phyloP scores from a whole-genome alignment of 768 basidiomycete genomes.

The Podaxis sp. region DNA sequence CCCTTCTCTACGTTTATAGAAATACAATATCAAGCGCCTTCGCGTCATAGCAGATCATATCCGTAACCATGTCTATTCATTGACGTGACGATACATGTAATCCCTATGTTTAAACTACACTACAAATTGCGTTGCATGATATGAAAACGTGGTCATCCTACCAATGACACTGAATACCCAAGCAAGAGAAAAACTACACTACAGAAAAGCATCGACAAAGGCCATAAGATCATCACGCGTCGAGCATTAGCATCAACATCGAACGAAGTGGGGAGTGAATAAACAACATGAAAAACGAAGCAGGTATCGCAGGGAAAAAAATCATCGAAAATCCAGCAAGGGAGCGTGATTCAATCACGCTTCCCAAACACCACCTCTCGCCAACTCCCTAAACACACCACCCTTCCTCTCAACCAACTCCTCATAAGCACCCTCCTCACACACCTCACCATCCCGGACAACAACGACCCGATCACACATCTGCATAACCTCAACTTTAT shows the following conservation, averaged over 20 bases:
- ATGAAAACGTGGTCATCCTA: neutral
- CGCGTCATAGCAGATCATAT: neutral
- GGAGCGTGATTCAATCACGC: constrained; percentile 4
- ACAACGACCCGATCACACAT: constrained; percentile 91
- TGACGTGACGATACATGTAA: neutral
- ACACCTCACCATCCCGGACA: constrained; percentile 72
- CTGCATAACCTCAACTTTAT: constrained; percentile 87
- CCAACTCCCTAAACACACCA: constrained; percentile 77
- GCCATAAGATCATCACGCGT: neutral
- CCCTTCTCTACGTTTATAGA: neutral
- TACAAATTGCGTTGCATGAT: neutral
- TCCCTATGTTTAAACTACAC: neutral
- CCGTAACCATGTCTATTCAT: neutral
- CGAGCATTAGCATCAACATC: neutral
- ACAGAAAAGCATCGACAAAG: neutral
- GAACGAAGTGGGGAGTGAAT: neutral
- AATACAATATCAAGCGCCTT: neutral
- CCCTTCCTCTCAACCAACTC: constrained; percentile 56
- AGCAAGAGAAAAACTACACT: neutral
- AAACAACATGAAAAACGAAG: neutral
- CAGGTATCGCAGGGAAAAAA: neutral
- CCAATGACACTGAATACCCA: neutral
- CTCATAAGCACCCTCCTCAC: constrained; percentile 78
- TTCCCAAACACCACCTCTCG: constrained; percentile 69
- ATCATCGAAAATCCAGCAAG: neutral